Base-by-base conservation (phyloP, 805 yeast species). In the Yamadazyma kitorensis region DNA sequence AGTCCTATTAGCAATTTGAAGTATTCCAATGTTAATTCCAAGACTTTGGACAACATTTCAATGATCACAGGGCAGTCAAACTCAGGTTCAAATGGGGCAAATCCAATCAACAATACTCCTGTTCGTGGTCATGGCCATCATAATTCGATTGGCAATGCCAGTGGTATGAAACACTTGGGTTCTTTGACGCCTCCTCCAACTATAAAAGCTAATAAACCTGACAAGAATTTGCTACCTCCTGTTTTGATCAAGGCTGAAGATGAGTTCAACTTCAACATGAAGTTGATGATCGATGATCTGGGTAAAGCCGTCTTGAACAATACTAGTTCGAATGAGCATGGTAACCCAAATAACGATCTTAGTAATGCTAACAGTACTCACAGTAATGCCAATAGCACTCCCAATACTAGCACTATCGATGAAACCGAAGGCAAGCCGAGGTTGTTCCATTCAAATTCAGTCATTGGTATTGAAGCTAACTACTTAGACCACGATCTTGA, bases 271-370 rank as follows among this genome's bases (percentile, higher is more conserved):
- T 63, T 62, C 39, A 56, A 51, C 41, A 51, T 66, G 42, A 54
- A 55, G 29, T 48, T 66, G 28, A 62, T 57, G 44, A 54, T 67
- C 27, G 70, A 67, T 40, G 69, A 61, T 30, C 55, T 51, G 48
- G 72, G 72, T 7, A 60, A 60, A 33, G 72, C 72, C 6, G 57
- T 55, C 7, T 57, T 67, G 27, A 30, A 22, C 35, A 24, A 17
- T 14, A 5, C 27, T 12, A 24, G 27, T 12, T 8, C n/a, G 13
- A 17, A n/a, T n/a, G n/a, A n/a, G n/a, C n/a, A n/a, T n/a, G n/a
- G n/a, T n/a, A n/a, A n/a, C n/a, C n/a, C n/a, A n/a, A n/a, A n/a
- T n/a, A n/a, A n/a, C n/a, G 6, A 13, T 9, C 22, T 11, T 13
- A 16, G 22, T 14, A 7, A 17, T 11, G 12, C 6, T 27, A 11